Base-by-base conservation (phyloP, 2,329 filamentous ascomycete species). In the Penicillium janthinellum region DNA sequence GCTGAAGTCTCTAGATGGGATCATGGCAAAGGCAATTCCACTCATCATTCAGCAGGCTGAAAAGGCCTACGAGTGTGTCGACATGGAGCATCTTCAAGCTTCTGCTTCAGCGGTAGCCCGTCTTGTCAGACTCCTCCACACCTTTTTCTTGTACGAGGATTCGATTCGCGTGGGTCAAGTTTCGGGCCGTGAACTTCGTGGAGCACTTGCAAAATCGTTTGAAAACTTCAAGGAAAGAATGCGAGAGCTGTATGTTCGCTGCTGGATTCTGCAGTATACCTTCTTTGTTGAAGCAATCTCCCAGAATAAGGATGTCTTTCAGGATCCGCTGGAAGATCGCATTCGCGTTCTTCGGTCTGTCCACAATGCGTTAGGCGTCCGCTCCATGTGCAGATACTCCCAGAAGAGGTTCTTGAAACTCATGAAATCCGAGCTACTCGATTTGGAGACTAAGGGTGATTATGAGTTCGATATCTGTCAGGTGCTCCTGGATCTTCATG, bases 391-490 rank as follows among this genome's bases (percentile, higher is more conserved):
- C 82, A 94, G 91, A 70, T 83, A 86, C 3, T 91, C 91, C 0
- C 91, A 92, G 72, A 94, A 95, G 71, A 86, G 91, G 17, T 95
- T 99, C 76, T 82, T 98, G 28, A 93, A 92, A 71, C 85, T 97
- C 75, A 89, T 95, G 80, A 94, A 93, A 58, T 84, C 90, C 5
- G 95, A 99, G 71, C 82, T 98, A 48, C 82, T 96, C 28, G 87
- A 87, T 51, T 83, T 94, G 67, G 86, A 88, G 64, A 86, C 90
- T 53, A 85, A 93, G 34, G 88, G 93, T 58, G 91, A 91, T 65
- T 92, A 90, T 81, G 92, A 96, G 69, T 87, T 89, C 65, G 93
- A 98, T 70, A 84, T 98, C 15, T 89, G 90, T 7, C 92, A 96
- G 72, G 88, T 96, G 0, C 82, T 96, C 2, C 92, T 88, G 71